A percentile compares a stretch with the other conserved stretches of the same genome.
These are phyloP conservation scores for Barnettozyma wickerhamii DNA, from an alignment of 805 yeast species.

Conservation along the genomic window DNA sequence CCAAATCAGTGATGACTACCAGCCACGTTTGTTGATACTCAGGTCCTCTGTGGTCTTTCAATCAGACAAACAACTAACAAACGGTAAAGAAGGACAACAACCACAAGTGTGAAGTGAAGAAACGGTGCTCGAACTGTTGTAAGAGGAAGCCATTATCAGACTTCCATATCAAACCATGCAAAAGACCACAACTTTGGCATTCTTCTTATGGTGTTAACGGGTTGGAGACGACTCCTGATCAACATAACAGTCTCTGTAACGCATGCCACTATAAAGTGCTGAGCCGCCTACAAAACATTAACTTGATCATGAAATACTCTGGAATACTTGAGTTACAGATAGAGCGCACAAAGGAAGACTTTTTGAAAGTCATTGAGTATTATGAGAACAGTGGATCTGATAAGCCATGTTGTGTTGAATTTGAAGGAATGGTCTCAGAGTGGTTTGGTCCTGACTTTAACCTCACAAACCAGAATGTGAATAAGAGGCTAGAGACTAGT, in stretches of 20 bases:
- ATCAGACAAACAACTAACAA: no score
- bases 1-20: no score
- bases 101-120: no score
- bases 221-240: background rate
- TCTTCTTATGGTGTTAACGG: background rate
- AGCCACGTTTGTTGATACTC: no score
- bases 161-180: background rate
- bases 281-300: background rate
- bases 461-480: background rate
- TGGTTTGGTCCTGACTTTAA: constrained; percentile 2
- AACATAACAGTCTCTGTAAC: background rate
- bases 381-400: no score
- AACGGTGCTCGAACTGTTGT: background rate
- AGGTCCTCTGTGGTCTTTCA: no score
- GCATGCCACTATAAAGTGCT: background rate
- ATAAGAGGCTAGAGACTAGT: no score
- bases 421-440: constrained; percentile 1
- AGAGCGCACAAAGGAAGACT: background rate
- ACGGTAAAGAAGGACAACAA: no score
- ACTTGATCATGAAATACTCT: background rate
- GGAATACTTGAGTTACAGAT: background rate
- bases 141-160: constrained; percentile 1
- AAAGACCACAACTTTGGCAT: background rate
- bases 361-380: background rate
- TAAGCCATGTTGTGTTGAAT: no score